Conservation (phyloP, 768 basidiomycete species). For the Fomitopsis pulvina region DNA sequence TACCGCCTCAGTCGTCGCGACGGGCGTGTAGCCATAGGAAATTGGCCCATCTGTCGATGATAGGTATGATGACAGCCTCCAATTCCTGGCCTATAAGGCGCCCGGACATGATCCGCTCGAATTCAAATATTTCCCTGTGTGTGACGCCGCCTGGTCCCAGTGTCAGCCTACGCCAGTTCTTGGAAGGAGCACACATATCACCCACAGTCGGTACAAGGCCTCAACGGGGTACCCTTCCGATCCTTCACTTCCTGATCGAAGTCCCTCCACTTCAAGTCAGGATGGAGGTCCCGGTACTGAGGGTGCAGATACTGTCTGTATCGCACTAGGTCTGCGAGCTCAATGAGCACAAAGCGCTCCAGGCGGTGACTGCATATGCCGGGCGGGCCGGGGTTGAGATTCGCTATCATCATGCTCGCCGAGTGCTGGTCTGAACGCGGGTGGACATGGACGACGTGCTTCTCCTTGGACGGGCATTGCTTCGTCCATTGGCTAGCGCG, state of each 20-base stretch:
- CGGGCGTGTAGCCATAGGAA: constrained; percentile 33
- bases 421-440: constrained; percentile 43
- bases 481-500: constrained; percentile 77
- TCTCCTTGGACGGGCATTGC: constrained; percentile 73
- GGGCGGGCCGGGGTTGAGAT: constrained; percentile 52
- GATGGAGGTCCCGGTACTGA: constrained; percentile 30
- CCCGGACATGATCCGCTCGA: constrained; percentile 48
- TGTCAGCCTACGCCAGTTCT: background rate
- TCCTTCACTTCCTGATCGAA: constrained; percentile 9
- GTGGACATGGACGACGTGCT: constrained; percentile 68
- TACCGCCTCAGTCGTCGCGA: background rate
- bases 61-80: constrained; percentile 66
- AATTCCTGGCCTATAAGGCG: constrained; percentile 61
- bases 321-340: constrained; percentile 62
- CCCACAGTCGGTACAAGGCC: constrained; percentile 41
- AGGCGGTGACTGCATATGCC: constrained; percentile 67
- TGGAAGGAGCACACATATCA: constrained; percentile 10
- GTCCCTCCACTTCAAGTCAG: background rate
- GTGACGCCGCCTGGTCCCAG: constrained; percentile 41
- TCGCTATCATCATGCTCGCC: constrained; percentile 55
- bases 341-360: constrained; percentile 76
- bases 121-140: constrained; percentile 80
- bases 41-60: constrained; percentile 71
- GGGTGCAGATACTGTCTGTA: constrained; percentile 55
- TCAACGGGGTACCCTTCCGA: constrained; percentile 7